Base-by-base conservation (phyloP, 768 basidiomycete genomes). In the Cantharellus cinnabarinus region DNA sequence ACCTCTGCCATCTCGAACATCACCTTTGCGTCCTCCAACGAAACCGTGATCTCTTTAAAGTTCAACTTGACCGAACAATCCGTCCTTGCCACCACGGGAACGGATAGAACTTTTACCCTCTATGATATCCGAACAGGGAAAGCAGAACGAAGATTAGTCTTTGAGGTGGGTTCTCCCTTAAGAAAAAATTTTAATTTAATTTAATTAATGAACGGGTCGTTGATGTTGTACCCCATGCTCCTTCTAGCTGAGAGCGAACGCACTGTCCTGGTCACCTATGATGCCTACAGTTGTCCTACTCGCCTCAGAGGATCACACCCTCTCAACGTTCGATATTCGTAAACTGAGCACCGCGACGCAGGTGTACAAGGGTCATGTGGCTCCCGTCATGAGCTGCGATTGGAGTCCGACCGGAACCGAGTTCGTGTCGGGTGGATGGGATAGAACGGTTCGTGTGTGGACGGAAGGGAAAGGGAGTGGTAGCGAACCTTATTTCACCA, bases 241-340 rank as follows among this genome's bases (percentile, higher is more conserved):
- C 3, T 37, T 54, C 5, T 60, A 87, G 79, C 89, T 97, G 82
- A 82, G 80, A 65, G 81, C 82, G 64, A 98, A 98, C 65, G 77
- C 85, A 4, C 75, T 99, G 1, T 77, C 89, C 10, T 99, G 93
- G 93, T 97, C 90, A 38, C 95, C 95, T 0, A 94, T 89, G 0
- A 83, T 91, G 67, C 95, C 95, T 2, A 97, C 93, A 0, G 75
- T 83, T 2, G 72, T 97, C 42, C 79, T 99, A 4, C 78, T 98
- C 4, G 95, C 89, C n/a, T 97, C 93, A 0, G 95, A 98, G 74
- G 94, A 98, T 67, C 93, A 98, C 72, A 95, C 97, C 66, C 76
- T 98, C 35, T 98, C 98, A 70, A 97, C 95, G 0, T 99, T 95
- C 69, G 95, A 99, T 67, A 84, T 98, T 56, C 79, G 95, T 50